Evolutionary conservation across 2,329 filamentous ascomycete genomes (phyloP).

Genomic region (Aspergillus sp.): DNA sequence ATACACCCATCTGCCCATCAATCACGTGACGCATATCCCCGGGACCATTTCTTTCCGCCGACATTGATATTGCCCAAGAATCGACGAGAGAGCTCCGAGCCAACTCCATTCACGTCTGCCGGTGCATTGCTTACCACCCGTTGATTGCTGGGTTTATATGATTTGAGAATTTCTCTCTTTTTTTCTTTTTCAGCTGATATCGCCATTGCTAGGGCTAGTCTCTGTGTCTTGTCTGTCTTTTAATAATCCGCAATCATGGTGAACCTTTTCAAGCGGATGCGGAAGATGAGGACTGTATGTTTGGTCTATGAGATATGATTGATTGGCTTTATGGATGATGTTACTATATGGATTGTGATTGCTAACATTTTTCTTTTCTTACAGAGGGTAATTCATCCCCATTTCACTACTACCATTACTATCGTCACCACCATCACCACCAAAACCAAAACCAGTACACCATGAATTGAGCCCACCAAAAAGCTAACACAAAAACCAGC

Average conservation of each 20-base stretch:
- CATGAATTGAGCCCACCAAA: not conserved
- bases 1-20: too few species aligned
- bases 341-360: not conserved
- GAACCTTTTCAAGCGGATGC: constrained; percentile 60
- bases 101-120: too few species aligned
- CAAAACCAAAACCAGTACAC: not conserved
- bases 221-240: constrained; percentile 4
- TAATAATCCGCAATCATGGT: constrained; percentile 33
- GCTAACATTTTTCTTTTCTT: constrained; percentile 13
- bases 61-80: too few species aligned
- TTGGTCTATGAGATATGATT: not conserved
- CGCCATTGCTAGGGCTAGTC: constrained; percentile 8
- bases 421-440: not conserved
- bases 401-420: not conserved
- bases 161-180: not conserved
- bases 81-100: too few species aligned
- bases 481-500: constrained; percentile 41
- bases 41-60: too few species aligned
- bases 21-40: too few species aligned
- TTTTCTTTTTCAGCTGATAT: not conserved
- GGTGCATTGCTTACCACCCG: too few species aligned
- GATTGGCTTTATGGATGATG: not conserved
- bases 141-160: too few species aligned
- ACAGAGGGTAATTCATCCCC: constrained; percentile 23
- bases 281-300: constrained; percentile 67